Evolutionary conservation across 1,139 yeast genomes (phyloP).

Genomic region (Yamadazyma triangularis): DNA sequence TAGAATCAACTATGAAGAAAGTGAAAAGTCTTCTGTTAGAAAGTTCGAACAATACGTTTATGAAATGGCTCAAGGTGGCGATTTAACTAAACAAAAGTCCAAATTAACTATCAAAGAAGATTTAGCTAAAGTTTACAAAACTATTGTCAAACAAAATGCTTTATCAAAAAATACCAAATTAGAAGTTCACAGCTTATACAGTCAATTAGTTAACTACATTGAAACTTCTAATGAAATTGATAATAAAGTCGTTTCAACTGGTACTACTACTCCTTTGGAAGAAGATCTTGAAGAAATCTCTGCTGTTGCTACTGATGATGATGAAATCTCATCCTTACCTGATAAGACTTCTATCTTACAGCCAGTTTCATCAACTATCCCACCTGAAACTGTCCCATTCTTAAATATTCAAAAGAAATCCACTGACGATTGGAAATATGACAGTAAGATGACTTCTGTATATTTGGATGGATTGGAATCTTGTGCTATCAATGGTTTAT

Average conservation of each 20-base stretch:
- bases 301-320: conserved; percentile 47
- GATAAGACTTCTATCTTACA: conserved; percentile 64
- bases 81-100: conserved; percentile 55
- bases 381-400: conserved; percentile 90
- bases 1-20: conserved; percentile 77
- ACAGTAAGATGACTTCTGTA: conserved; percentile 66
- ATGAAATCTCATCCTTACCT: conserved; percentile 81
- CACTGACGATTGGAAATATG: conserved; percentile 81
- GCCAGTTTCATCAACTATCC: conserved; percentile 69
- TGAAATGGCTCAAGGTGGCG: conserved; percentile 96
- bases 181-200: conserved; percentile 77
- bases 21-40: conserved; percentile 84
- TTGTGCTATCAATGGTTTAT: conserved; percentile 89
- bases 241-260: conserved; percentile 33
- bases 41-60: conserved; percentile 93
- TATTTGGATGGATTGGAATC: conserved; percentile 89
- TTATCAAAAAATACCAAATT: conserved; percentile 58
- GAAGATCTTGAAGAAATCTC: conserved; percentile 41
- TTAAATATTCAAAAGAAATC: conserved; percentile 81
- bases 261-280: conserved; percentile 41
- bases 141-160: conserved; percentile 67
- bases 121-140: conserved; percentile 77
- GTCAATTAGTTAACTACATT: conserved; percentile 71
- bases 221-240: conserved; percentile 65
- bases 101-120: conserved; percentile 82